Percentiles rank a stretch among this genome's conserved stretches.
Conservation (phyloP, 1,284 basidiomycete species). For the Spongiforma sp. region DNA sequence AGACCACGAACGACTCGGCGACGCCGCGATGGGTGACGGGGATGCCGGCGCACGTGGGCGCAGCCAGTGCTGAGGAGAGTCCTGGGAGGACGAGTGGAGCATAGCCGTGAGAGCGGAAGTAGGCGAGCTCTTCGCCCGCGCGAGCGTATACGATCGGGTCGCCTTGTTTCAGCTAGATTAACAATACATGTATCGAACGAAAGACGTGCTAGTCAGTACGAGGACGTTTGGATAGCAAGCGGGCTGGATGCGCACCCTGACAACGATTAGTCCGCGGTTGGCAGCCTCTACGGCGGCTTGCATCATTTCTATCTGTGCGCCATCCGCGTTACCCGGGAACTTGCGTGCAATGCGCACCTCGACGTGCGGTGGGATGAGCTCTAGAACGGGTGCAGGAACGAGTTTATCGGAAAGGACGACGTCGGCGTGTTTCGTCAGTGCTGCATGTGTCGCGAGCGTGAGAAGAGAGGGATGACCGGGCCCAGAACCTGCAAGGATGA, state of each 20-base stretch:
- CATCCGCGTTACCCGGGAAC: conserved; percentile 97
- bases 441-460: conserved; percentile 84
- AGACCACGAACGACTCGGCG: conserved; percentile 87
- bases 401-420: conserved; percentile 96
- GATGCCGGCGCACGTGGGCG: conserved; percentile 87
- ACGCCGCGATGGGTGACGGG: conserved; percentile 97
- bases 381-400: conserved; percentile 90
- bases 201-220: too few species aligned
- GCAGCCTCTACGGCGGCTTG: conserved; percentile 86
- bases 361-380: conserved; percentile 79
- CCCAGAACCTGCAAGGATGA: conserved; percentile 92
- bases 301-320: conserved; percentile 95
- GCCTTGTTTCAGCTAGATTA: conserved; percentile 90
- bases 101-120: conserved; percentile 86
- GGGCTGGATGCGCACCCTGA: conserved; percentile 73
- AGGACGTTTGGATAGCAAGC: too few species aligned
- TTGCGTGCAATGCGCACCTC: conserved; percentile 90
- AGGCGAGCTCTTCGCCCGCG: conserved; percentile 93
- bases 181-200: not conserved
- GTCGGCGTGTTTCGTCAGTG: conserved; percentile 81
- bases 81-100: conserved; percentile 89
- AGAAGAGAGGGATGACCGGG: conserved; percentile 94
- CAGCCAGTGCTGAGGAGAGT: conserved; percentile 88
- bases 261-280: conserved; percentile 80
- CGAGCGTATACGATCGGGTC: conserved; percentile 96